Conservation (phyloP, 2,329 filamentous ascomycete species). For the Calonectria montana region DNA sequence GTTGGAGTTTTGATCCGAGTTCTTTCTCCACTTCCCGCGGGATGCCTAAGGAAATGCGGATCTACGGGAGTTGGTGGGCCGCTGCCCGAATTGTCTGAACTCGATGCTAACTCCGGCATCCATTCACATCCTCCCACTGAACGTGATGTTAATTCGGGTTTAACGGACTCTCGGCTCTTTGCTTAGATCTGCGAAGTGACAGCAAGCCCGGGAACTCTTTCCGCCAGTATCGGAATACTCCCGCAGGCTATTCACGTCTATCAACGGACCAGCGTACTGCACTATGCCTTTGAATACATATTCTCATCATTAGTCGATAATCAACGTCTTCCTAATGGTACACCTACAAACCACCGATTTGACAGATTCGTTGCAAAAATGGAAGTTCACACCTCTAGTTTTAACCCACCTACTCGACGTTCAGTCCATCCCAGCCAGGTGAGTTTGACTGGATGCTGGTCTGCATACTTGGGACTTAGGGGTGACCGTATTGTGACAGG, state of each 20-base stretch:
- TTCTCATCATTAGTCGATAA: not conserved
- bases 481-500: not conserved
- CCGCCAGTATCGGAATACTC: not conserved
- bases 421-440: not conserved
- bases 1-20: not conserved
- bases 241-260: not conserved
- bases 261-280: not conserved
- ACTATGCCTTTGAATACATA: not conserved
- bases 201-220: not conserved
- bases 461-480: not conserved
- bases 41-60: not conserved
- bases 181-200: too few relatives aligned
- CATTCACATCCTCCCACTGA: not conserved
- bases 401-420: not conserved
- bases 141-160: not conserved
- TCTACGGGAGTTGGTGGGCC: not conserved
- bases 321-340: too few relatives aligned
- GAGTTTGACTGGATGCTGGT: not conserved
- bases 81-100: not conserved
- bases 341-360: too few relatives aligned
- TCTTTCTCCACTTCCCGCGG: not conserved
- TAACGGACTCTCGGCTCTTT: not conserved
- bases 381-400: not conserved
- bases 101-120: not conserved
- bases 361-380: not conserved